Conservation (phyloP, 2,329 filamentous ascomycete species). For the Harringtonia aguacate region DNA sequence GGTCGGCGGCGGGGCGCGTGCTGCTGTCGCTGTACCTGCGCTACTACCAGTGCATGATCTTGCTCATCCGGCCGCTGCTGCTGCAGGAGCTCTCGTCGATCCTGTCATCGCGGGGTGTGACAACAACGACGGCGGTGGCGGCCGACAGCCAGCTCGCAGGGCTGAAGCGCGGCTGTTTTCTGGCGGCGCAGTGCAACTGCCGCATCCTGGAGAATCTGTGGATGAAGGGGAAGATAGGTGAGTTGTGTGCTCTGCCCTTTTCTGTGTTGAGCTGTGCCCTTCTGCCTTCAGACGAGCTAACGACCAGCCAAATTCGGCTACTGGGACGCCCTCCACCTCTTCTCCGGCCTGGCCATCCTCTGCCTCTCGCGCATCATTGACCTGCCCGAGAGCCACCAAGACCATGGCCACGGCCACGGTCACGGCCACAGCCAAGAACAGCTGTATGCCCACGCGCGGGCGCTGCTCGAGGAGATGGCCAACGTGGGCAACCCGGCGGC, state of each 20-base stretch:
- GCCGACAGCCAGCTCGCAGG: no score
- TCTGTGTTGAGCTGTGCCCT: no score
- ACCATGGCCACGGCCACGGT: background rate
- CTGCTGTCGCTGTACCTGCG: slow-evolving; percentile 7
- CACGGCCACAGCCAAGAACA: background rate
- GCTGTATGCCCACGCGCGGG: slow-evolving; percentile 6
- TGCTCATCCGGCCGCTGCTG: slow-evolving; percentile 8
- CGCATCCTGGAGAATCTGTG: slow-evolving; percentile 8
- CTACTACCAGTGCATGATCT: slow-evolving; percentile 11
- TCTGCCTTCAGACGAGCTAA: no score
- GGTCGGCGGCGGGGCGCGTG: no score
- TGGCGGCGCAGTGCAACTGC: slow-evolving; percentile 8
- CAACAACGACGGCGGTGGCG: background rate
- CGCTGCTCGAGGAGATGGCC: slow-evolving; percentile 9
- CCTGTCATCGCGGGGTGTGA: background rate
- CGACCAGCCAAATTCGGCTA: slow-evolving; percentile 14
- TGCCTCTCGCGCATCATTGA: slow-evolving; percentile 8
- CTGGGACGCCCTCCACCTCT: slow-evolving; percentile 16
- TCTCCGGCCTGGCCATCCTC: slow-evolving; percentile 14
- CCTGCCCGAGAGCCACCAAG: background rate
- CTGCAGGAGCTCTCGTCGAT: slow-evolving; percentile 6
- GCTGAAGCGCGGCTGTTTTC: slow-evolving; percentile 8
- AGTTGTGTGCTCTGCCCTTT: background rate
- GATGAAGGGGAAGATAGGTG: slow-evolving; percentile 8
- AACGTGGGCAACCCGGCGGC: slow-evolving; percentile 8